phyloP scores from a whole-genome alignment of 257 asterid genomes.

The Nicotiana tabacum region DNA sequence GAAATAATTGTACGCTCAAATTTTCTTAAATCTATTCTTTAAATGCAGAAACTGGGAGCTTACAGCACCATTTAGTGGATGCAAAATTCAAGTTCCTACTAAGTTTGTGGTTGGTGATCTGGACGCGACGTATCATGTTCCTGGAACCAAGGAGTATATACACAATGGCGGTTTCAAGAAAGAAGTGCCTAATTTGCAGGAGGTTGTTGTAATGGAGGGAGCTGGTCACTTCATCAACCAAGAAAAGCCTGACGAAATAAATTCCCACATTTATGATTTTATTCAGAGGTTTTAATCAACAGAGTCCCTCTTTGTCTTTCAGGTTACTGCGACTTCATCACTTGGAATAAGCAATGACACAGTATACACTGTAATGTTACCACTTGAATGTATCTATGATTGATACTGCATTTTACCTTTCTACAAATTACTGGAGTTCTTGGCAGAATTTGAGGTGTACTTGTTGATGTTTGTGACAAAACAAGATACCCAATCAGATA shows the following conservation, averaged over 20 bases:
- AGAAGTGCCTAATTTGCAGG: slow-evolving; percentile 69
- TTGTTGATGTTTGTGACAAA: neutral
- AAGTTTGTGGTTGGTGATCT: slow-evolving; percentile 82
- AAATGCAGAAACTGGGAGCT: slow-evolving; percentile 81
- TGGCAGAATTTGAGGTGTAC: neutral
- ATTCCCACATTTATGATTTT: slow-evolving; percentile 59
- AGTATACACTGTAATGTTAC: neutral
- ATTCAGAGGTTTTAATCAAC: slow-evolving; percentile 47
- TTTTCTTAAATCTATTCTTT: neutral
- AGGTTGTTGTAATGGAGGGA: slow-evolving; percentile 73
- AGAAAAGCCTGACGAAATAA: slow-evolving; percentile 78
- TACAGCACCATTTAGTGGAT: slow-evolving; percentile 54
- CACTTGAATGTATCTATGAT: neutral
- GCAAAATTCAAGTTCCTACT: slow-evolving; percentile 72
- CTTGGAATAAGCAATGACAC: neutral
- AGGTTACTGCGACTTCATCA: neutral
- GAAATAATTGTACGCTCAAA: neutral
- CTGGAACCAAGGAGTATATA: slow-evolving; percentile 67
- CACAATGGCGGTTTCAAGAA: slow-evolving; percentile 60
- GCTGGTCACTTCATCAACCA: slow-evolving; percentile 79
- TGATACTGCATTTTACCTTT: neutral
- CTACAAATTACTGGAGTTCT: neutral
- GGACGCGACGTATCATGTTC: slow-evolving; percentile 58
- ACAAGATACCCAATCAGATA: neutral
- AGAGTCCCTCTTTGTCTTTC: neutral